A percentile compares a stretch with the other conserved stretches of the same genome.
Conservation (phyloP, 2,329 filamentous ascomycete genomes). For the Fusarium oligoseptatum region DNA sequence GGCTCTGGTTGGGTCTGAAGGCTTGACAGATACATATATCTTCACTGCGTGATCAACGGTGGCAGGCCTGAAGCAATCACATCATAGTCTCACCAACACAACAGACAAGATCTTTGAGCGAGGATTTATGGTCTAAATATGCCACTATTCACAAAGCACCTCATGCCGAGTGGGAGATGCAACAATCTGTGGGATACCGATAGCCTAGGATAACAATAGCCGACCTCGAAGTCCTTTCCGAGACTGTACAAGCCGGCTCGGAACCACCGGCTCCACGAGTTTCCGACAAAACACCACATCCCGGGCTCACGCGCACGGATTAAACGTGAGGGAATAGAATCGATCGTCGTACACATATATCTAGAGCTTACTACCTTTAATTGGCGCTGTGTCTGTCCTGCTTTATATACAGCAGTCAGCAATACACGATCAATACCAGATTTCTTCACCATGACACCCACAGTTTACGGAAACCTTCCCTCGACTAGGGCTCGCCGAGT, state of each 20-base stretch:
- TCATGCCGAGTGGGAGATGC: neutral
- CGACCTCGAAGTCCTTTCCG: neutral
- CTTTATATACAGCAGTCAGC: neutral
- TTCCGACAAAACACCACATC: neutral
- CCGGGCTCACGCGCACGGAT: neutral
- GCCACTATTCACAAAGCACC: neutral
- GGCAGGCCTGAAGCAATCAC: neutral
- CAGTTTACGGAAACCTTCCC: neutral
- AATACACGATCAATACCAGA: neutral
- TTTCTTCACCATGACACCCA: neutral
- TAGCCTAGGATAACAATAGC: neutral
- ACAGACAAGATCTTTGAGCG: rapidly evolving
- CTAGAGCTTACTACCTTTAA: neutral
- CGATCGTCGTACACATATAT: neutral
- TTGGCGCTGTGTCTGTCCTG: neutral
- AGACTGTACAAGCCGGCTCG: neutral
- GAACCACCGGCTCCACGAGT: neutral
- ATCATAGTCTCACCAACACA: neutral
- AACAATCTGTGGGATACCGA: neutral
- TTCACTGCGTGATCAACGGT: neutral
- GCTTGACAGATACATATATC: neutral
- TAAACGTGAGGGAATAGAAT: neutral
- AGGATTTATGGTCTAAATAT: neutral
- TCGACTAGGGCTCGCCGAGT: neutral
- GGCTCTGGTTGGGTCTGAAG: neutral